Evolutionary conservation across 2,329 filamentous ascomycete species (phyloP).

Genomic region (Scedosporium dehoogii): DNA sequence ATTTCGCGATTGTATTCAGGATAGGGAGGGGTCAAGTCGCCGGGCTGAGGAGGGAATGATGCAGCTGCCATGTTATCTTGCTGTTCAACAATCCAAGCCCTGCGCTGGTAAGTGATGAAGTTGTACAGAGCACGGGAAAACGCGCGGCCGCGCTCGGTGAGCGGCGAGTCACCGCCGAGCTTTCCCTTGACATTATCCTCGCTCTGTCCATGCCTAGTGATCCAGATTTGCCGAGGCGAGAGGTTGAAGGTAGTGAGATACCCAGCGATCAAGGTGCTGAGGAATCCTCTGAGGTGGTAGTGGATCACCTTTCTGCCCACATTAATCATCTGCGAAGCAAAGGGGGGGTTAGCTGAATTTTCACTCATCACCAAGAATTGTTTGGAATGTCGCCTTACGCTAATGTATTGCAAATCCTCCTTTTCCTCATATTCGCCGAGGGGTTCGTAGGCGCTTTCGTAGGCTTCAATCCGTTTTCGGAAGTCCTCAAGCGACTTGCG

Average conservation of each 20-base stretch:
- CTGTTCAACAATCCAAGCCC: conserved; percentile 75
- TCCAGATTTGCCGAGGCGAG: conserved; percentile 93
- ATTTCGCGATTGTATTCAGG: conserved; percentile 66
- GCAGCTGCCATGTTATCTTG: conserved; percentile 65
- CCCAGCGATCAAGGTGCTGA: conserved; percentile 84
- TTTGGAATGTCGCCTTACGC: conserved; percentile 30
- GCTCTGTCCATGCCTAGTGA: conserved; percentile 90
- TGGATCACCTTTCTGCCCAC: conserved; percentile 91
- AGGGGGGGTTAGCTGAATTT: neutral
- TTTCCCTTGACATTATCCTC: conserved; percentile 77
- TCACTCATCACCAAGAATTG: neutral
- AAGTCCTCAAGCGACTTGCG: conserved; percentile 78
- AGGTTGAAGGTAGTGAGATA: conserved; percentile 97
- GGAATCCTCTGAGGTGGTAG: conserved; percentile 81
- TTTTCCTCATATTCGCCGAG: conserved; percentile 86
- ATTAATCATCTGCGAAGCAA: conserved; percentile 67
- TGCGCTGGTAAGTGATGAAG: conserved; percentile 74
- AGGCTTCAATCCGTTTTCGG: conserved; percentile 82
- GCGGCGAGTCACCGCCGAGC: conserved; percentile 79
- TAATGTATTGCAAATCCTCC: conserved; percentile 86
- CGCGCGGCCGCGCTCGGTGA: conserved; percentile 68
- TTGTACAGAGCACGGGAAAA: conserved; percentile 72
- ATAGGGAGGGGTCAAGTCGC: conserved; percentile 90
- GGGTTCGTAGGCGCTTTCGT: conserved; percentile 88
- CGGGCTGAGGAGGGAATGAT: conserved; percentile 80